Evolutionary conservation across 2,329 filamentous ascomycete genomes (phyloP).

Genomic region (Chrysoporthe austroafricana): DNA sequence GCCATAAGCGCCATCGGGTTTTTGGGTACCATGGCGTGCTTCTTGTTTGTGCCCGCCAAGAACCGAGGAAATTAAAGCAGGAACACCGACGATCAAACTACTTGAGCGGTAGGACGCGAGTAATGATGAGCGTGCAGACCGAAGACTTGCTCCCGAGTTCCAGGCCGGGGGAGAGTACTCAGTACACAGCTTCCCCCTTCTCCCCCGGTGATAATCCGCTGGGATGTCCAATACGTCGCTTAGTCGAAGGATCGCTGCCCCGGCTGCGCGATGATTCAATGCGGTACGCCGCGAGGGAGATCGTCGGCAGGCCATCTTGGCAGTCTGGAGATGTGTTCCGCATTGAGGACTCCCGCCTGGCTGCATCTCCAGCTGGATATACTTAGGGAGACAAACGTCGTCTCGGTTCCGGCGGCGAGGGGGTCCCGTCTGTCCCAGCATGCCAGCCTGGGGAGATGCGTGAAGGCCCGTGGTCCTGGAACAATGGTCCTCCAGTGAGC

Average conservation of each 20-base stretch:
- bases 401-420: slow-evolving; percentile 8
- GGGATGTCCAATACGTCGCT: slow-evolving; percentile 1
- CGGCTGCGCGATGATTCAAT: not conserved
- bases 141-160: not conserved
- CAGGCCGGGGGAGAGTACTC: not conserved
- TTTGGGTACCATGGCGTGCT: slow-evolving; percentile 5
- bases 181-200: not conserved
- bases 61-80: not conserved
- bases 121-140: not conserved
- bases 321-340: not conserved
- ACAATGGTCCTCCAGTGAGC: not conserved
- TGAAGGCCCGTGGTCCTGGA: slow-evolving; percentile 1
- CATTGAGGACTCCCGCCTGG: not conserved
- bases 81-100: not conserved
- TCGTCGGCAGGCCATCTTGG: not conserved
- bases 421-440: not conserved
- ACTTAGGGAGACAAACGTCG: slow-evolving; percentile 10
- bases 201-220: not conserved
- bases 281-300: too few relatives aligned
- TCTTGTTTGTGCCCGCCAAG: slow-evolving; percentile 5
- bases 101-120: not conserved
- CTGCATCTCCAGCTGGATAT: not conserved
- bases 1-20: slow-evolving; percentile 24
- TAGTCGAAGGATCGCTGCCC: slow-evolving; percentile 7
- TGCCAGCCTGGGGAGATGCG: slow-evolving; percentile 5